phyloP scores from a whole-genome alignment of 805 yeast genomes.

The Kluyveromyces wickerhamii region DNA sequence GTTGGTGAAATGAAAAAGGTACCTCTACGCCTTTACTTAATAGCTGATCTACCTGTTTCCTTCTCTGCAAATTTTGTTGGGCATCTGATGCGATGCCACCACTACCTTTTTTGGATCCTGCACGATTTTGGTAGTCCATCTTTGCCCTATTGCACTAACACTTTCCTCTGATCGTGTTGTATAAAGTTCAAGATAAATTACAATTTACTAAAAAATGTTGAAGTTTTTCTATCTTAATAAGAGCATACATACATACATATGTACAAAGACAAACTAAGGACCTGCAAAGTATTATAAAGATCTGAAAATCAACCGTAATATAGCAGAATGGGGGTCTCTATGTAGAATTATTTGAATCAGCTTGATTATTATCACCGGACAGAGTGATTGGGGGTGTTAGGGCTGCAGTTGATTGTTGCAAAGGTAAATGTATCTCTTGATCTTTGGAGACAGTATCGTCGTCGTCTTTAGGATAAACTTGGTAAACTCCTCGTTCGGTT shows the following conservation, averaged over 20 bases:
- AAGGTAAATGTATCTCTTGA: constrained; percentile 2
- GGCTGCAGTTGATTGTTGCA: constrained; percentile 5
- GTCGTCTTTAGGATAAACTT: constrained; percentile 12
- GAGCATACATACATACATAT: too few species aligned
- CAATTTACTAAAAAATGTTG: too few species aligned
- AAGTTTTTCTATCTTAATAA: too few species aligned
- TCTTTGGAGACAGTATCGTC: background rate
- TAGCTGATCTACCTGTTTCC: constrained; percentile 60
- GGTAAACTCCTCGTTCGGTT: constrained; percentile 26
- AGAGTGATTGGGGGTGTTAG: constrained; percentile 3
- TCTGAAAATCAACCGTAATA: too few species aligned
- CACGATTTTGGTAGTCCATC: constrained; percentile 90
- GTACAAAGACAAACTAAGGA: too few species aligned
- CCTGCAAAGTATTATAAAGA: too few species aligned
- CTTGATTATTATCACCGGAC: too few species aligned
- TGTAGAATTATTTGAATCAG: too few species aligned
- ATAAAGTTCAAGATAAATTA: too few species aligned
- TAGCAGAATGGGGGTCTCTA: background rate
- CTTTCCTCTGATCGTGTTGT: too few species aligned
- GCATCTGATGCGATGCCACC: constrained; percentile 80
- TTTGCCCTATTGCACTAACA: too few species aligned
- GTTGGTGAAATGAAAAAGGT: constrained; percentile 36
- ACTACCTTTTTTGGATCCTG: constrained; percentile 83
- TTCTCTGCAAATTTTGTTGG: constrained; percentile 60
- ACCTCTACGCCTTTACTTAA: constrained; percentile 33